Evolutionary conservation across 495 filamentous ascomycete species (phyloP).

Genomic region (Penicilliopsis zonata): DNA sequence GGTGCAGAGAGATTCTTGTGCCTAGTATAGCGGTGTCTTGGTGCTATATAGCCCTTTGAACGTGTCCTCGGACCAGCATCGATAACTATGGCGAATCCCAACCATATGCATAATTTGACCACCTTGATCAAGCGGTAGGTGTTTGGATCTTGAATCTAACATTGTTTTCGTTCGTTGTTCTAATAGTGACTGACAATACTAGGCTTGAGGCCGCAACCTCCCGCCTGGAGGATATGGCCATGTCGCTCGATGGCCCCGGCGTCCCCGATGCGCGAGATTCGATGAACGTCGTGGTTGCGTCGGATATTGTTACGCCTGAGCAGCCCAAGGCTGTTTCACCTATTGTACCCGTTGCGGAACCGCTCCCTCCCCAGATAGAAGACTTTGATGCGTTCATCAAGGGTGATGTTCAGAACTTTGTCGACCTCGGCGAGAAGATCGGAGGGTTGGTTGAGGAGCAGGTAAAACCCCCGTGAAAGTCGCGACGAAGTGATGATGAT

Average conservation of each 20-base stretch:
- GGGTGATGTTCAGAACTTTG: slow-evolving; percentile 63
- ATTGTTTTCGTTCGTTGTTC: slow-evolving; percentile 16
- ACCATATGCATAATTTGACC: slow-evolving; percentile 89
- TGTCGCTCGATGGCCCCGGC: slow-evolving; percentile 47
- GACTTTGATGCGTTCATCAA: slow-evolving; percentile 77
- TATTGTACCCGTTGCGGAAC: slow-evolving; percentile 38
- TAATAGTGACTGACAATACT: slow-evolving; percentile 8
- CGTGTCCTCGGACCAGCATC: slow-evolving; percentile 11
- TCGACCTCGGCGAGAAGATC: slow-evolving; percentile 63
- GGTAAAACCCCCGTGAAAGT: slow-evolving; percentile 31
- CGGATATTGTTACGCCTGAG: slow-evolving; percentile 20
- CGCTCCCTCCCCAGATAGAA: slow-evolving; percentile 63
- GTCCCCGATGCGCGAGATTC: slow-evolving; percentile 39
- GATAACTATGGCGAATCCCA: slow-evolving; percentile 39
- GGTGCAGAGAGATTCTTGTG: no score
- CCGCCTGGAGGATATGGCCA: slow-evolving; percentile 89
- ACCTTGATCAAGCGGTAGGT: slow-evolving; percentile 95
- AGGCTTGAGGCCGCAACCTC: slow-evolving; percentile 97
- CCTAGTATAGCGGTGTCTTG: no score
- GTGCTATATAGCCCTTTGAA: no score
- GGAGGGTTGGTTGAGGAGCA: slow-evolving; percentile 73
- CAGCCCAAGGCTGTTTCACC: slow-evolving; percentile 31
- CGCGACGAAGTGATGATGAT: no score
- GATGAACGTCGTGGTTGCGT: slow-evolving; percentile 23
- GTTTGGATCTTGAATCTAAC: no score